phyloP scores from a whole-genome alignment of 2,329 filamentous ascomycete species.

The Ceratocystis huliohia region DNA sequence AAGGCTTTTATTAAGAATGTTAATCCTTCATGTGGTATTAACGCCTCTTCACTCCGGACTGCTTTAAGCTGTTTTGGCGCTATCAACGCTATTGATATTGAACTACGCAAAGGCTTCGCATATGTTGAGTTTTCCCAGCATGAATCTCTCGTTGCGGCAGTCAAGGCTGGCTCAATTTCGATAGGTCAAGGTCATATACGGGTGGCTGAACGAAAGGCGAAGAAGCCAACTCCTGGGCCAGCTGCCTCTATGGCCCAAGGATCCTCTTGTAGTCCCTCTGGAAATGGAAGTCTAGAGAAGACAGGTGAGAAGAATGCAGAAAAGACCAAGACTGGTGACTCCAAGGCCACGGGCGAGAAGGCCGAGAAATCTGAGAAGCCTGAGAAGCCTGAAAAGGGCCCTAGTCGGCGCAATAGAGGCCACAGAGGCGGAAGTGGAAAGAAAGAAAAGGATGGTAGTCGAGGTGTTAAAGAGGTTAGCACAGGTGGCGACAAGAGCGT shows the following conservation, averaged over 20 bases:
- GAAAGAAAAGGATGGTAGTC: slow-evolving; percentile 6
- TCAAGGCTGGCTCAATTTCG: slow-evolving; percentile 66
- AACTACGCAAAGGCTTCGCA: slow-evolving; percentile 87
- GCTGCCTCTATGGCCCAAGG: slow-evolving; percentile 20
- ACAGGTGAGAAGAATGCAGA: neutral
- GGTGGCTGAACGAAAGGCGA: slow-evolving; percentile 68
- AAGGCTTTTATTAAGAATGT: slow-evolving; percentile 71
- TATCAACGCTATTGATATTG: slow-evolving; percentile 74
- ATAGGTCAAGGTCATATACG: slow-evolving; percentile 79
- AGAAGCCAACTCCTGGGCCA: slow-evolving; percentile 27
- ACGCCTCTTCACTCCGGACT: slow-evolving; percentile 63
- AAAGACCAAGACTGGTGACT: neutral
- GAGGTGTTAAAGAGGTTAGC: slow-evolving; percentile 21
- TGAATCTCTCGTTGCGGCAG: slow-evolving; percentile 60
- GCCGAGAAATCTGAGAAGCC: slow-evolving; percentile 21
- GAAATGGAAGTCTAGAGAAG: neutral
- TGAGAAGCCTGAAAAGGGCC: slow-evolving; percentile 24
- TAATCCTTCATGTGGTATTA: slow-evolving; percentile 84
- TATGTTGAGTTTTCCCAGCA: slow-evolving; percentile 78
- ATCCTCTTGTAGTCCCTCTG: slow-evolving; percentile 11
- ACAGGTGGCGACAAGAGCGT: slow-evolving; percentile 22
- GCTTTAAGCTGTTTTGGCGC: slow-evolving; percentile 62
- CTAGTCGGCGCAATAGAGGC: slow-evolving; percentile 24
- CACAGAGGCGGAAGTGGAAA: slow-evolving; percentile 23
- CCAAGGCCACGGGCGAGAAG: slow-evolving; percentile 22